These are phyloP conservation scores for Colletotrichum sidae DNA, from an alignment of 2,329 filamentous ascomycete species.

Conservation along the genomic window DNA sequence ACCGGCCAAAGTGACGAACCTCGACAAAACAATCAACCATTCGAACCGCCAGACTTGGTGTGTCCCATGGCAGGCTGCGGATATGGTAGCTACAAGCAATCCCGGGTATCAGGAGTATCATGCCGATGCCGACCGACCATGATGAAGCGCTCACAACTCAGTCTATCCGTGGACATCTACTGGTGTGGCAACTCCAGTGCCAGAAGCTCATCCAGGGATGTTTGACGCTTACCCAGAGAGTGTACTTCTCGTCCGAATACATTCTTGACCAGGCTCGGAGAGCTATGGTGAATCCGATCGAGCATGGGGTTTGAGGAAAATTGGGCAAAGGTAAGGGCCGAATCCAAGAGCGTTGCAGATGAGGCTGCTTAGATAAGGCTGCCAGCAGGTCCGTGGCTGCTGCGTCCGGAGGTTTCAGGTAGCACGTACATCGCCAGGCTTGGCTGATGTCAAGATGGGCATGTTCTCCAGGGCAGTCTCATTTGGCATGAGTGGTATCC, in stretches of 20 bases:
- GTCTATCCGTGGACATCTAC: constrained; percentile 1
- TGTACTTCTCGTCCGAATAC: background rate
- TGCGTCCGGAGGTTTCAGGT: background rate
- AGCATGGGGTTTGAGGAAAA: background rate
- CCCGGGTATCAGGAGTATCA: background rate
- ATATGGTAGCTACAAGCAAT: constrained; percentile 15
- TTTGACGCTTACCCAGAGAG: constrained; percentile 27
- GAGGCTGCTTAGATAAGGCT: too few relatives aligned
- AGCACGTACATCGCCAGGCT: too few relatives aligned
- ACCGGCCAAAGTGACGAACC: background rate
- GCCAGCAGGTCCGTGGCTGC: too few relatives aligned
- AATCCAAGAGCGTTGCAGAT: too few relatives aligned
- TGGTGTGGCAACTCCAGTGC: constrained; percentile 10
- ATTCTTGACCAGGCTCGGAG: constrained; percentile 17
- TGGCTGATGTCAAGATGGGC: background rate
- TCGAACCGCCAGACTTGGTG: constrained; percentile 31
- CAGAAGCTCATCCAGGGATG: background rate
- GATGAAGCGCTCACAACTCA: constrained; percentile 1
- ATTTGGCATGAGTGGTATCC: too few relatives aligned
- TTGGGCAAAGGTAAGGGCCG: too few relatives aligned
- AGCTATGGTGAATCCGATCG: constrained; percentile 14
- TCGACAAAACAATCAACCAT: background rate
- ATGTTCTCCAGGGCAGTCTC: too few relatives aligned
- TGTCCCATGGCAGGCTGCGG: constrained; percentile 35
- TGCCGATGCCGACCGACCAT: background rate